phyloP scores from a whole-genome alignment of 208 protist species.

The Phytomonas serpens region DNA sequence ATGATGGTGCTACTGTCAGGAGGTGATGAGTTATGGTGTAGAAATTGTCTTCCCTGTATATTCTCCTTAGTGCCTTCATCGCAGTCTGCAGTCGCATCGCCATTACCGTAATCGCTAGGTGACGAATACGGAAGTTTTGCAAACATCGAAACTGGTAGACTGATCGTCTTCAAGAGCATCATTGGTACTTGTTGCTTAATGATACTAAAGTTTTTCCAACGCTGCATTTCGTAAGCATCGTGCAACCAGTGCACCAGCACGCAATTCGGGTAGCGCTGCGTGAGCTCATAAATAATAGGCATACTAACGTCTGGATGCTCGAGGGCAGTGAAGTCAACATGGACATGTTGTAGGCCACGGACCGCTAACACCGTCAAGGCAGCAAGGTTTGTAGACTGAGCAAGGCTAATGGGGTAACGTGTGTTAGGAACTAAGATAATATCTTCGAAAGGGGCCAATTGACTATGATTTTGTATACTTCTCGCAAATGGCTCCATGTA shows the following conservation, averaged over 20 bases:
- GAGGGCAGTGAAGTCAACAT: constrained; percentile 84
- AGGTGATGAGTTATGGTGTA: background rate
- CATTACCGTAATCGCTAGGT: background rate
- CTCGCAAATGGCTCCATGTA: constrained; percentile 67
- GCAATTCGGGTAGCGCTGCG: constrained; percentile 60
- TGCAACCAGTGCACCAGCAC: constrained; percentile 83
- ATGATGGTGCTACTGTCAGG: background rate
- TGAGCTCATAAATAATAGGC: constrained; percentile 74
- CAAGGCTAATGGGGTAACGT: constrained; percentile 64
- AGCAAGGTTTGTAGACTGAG: constrained; percentile 74
- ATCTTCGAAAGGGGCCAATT: constrained; percentile 74
- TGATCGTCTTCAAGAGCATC: constrained; percentile 67
- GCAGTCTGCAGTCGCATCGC: background rate
- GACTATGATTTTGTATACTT: constrained; percentile 52
- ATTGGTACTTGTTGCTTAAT: constrained; percentile 60
- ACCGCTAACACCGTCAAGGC: constrained; percentile 69
- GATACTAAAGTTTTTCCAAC: constrained; percentile 64
- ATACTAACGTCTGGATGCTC: constrained; percentile 84
- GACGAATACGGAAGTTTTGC: background rate
- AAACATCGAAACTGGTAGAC: constrained; percentile 10
- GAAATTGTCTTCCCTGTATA: background rate
- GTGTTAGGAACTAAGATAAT: constrained; percentile 86
- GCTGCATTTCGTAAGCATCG: constrained; percentile 84
- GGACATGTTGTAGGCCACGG: constrained; percentile 59
- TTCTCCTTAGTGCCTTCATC: background rate